Evolutionary conservation across 495 filamentous ascomycete genomes (phyloP), one percentile per base, ranked within the genome.

Genomic region (Podospora fimiseda): DNA sequence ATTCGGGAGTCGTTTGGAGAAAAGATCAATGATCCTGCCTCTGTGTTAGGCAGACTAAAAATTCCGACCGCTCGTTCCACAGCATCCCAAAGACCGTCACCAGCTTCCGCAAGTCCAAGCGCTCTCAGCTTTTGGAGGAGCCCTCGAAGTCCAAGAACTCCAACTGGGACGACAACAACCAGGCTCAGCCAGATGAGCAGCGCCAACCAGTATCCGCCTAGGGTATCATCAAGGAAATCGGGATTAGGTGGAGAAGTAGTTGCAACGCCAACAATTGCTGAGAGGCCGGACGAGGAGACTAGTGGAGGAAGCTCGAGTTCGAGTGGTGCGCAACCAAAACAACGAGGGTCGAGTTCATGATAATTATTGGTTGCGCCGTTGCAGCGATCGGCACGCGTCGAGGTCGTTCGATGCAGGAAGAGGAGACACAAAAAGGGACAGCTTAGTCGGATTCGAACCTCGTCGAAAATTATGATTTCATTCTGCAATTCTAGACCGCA

Each of bases 1-100:
- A 39, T 61, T 9, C 45, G 61, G 11, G 61, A 64, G 42, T 64
- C 61, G 27, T 64, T 64, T 40, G 61, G 61, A 20, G 61, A 64
- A 38, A 64, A 64, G 38, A 39, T 55, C 27, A 64, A 64, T 11
- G 61, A 64, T 20, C 61, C 61, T 1, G 61, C 56, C 2, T 43
- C 57, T 13, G 53, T 46, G 1, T 33, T 64, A 36, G n/a, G 48
- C 7, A 24, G 56, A n/a, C 40, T 57, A 15, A 53, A 8, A 0
- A 57, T 54, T 18, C 49, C 52, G 15, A 48, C 36, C 11, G 22
- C 52, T 11, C 52, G 51, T 1, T 40, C 52, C 8, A 41, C 53
- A 33, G 50, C 39, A 40, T 21, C 39, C n/a, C n/a, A n/a, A 15
- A 50, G 45, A 37, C 16, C 46, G 13, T 56, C 50, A 41, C 37